Base-by-base conservation (phyloP, 176 grass and related monocot species). In the Oryza glaberrima region DNA sequence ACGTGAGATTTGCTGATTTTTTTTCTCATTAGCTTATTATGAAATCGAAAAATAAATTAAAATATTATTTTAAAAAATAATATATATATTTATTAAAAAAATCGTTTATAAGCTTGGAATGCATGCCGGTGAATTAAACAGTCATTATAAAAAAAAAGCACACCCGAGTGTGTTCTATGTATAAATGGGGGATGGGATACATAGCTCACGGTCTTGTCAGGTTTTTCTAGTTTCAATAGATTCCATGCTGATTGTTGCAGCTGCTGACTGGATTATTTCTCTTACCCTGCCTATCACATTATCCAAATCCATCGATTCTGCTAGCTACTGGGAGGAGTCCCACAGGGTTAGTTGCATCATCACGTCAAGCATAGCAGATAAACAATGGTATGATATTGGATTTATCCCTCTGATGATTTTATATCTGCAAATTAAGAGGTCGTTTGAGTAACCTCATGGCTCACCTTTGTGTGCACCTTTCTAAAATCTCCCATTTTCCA, bases 321-420 rank as follows among this genome's bases (percentile, higher is more conserved):
- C 40, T 72, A 66, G 19, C 79, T 48, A 23, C 11, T 52, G 73
- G 17, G 23, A 51, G 56, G 0, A 45, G 65, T 22, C 56, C 66
- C 65, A 78, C 48, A n/a, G 7, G 6, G 77, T 70, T 75, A 15
- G 20, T 51, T 28, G 3, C 77, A 75, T 47, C 70, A 70, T 28
- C 87, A 89, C 77, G 28, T 19, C 82, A 75, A 52, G 38, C 69
- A 48, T 30, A 69, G 60, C 3, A 61, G 48, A 48, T 69, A 23
- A 10, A 38, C 2, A 80, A 51, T 13, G 1, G 28, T 38, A 8
- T 81, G 4, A 4, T 54, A 54, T 54, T 54, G 15, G 51, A 17
- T 54, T 54, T 54, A 54, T 9, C 54, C 54, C 3, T 60, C 7
- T 41, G 40, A 41, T 60, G 54, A 60, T 60, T 60, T n/a, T 60